Conservation (phyloP, 73 alveolate species). For the Diophrys appendiculata region DNA sequence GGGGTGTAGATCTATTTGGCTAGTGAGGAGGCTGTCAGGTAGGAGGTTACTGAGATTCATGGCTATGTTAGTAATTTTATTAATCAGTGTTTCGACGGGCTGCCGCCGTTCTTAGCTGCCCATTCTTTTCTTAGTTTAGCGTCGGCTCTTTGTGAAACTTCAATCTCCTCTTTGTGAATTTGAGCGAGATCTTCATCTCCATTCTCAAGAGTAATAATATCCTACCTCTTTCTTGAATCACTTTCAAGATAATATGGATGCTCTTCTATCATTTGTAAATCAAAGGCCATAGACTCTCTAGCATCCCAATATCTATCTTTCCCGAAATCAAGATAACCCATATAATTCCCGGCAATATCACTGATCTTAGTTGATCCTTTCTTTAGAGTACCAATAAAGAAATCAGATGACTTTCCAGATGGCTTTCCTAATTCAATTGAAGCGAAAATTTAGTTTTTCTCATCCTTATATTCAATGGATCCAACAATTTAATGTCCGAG, state of each 20-base stretch:
- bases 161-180: slow-evolving; percentile 85
- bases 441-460: slow-evolving; percentile 52
- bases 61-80: no score
- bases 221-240: slow-evolving; percentile 78
- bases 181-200: slow-evolving; percentile 89
- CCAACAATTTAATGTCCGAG: slow-evolving; percentile 68
- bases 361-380: slow-evolving; percentile 68
- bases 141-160: slow-evolving; percentile 76
- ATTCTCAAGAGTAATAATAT: slow-evolving; percentile 49
- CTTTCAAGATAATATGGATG: slow-evolving; percentile 28
- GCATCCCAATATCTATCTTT: slow-evolving; percentile 94
- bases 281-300: slow-evolving; percentile 59
- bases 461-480: slow-evolving; percentile 62
- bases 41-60: no score
- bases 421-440: slow-evolving; percentile 59
- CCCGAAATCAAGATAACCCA: slow-evolving; percentile 93
- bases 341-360: slow-evolving; percentile 86
- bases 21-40: no score
- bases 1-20: no score
- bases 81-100: no score
- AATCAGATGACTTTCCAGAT: slow-evolving; percentile 68
- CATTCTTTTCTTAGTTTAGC: slow-evolving; percentile 76
- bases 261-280: slow-evolving; percentile 17
- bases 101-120: not conserved
- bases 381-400: slow-evolving; percentile 81